Percentiles rank a stretch among this genome's conserved stretches.
These are phyloP conservation scores for Penicillium fuscoglaucum DNA, from an alignment of 2,329 filamentous ascomycete genomes.

Conservation along the genomic window DNA sequence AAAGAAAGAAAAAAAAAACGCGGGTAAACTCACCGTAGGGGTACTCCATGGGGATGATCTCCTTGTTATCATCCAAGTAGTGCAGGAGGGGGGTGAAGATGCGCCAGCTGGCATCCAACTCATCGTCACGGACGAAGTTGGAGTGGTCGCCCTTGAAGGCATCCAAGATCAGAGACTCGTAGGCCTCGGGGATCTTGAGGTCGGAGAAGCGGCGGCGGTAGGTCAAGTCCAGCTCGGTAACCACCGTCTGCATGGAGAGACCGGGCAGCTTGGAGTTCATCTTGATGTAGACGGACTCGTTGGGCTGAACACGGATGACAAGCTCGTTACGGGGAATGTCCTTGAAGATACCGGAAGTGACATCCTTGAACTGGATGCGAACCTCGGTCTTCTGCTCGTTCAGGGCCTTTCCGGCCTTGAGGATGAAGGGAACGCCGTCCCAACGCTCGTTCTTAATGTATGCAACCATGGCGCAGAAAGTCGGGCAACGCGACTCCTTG, in stretches of 20 bases:
- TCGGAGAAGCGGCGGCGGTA: conserved; percentile 98
- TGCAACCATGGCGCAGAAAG: conserved; percentile 93
- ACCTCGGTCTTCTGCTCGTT: conserved; percentile 99
- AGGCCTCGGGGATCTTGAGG: conserved; percentile 98
- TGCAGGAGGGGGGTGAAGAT: conserved; percentile 97
- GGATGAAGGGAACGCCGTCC: conserved; percentile 98
- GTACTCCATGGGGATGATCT: conserved; percentile 99
- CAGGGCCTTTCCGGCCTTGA: conserved; percentile 97
- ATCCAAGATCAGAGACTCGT: conserved; percentile 95
- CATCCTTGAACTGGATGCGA: conserved; percentile 98
- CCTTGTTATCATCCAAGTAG: conserved; percentile 98
- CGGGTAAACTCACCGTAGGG: conserved; percentile 77
- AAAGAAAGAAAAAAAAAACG: neutral
- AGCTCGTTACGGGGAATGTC: conserved; percentile 99
- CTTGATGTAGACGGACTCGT: conserved; percentile 99
- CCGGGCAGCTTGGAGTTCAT: conserved; percentile 99
- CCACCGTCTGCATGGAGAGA: conserved; percentile 98
- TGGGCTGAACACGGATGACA: conserved; percentile 98
- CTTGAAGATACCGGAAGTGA: conserved; percentile 99
- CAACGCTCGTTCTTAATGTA: conserved; percentile 99
- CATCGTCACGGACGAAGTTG: conserved; percentile 97
- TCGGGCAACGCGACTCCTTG: conserved; percentile 94
- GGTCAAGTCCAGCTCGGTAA: conserved; percentile 96
- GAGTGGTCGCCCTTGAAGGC: conserved; percentile 98
- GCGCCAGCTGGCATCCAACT: conserved; percentile 96